Base-by-base conservation (phyloP, 257 asterid species). In the Primulina eburnea region DNA sequence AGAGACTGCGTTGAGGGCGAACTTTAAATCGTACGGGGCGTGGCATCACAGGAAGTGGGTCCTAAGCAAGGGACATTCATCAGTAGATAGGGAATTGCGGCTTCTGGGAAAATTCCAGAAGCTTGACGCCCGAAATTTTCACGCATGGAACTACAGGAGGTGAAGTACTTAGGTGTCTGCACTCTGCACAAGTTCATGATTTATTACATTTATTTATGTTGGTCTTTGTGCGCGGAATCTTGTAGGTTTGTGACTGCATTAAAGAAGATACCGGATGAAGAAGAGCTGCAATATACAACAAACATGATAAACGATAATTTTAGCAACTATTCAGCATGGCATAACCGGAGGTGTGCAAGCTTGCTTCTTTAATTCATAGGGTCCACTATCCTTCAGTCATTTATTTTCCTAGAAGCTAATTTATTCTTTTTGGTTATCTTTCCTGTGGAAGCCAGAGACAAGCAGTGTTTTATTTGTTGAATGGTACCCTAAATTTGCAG, bases 301-400 rank as follows among this genome's bases (percentile, higher is more conserved):
- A 84, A 84, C 74, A 82, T 85, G 95, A 91, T 94, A 77, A 61
- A 79, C 20, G 90, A 86, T 70, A 89, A 91, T 78, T 91, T 94
- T 66, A 94, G 99, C 86, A 94, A 94, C 79, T 94, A 94, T 81
- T 94, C 99, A 75, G 99, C 99, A 75, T 94, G 99, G 97, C 99
- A 94, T 78, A 89, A 88, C 74, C 86, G 97, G 71, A 89, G 98
- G 99, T 89, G 78, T 63, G 65, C 60, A 24, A 60, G 43, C 72
- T 64, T 79, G 58, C 58, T 32, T 7, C 61, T 67, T 71, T 18
- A 71, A 33, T 34, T 70, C 35, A 24, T 11, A 12, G 14, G 57
- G 30, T 50, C 21, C 57, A 50, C 20, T 50, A 50, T 50, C 57
- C 57, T 50, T 17, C 57, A 17, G 55, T 14, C 18, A 12, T 43